Base-by-base conservation (phyloP, 495 filamentous ascomycete species). In the Hypoxylon lienhwacheense region DNA sequence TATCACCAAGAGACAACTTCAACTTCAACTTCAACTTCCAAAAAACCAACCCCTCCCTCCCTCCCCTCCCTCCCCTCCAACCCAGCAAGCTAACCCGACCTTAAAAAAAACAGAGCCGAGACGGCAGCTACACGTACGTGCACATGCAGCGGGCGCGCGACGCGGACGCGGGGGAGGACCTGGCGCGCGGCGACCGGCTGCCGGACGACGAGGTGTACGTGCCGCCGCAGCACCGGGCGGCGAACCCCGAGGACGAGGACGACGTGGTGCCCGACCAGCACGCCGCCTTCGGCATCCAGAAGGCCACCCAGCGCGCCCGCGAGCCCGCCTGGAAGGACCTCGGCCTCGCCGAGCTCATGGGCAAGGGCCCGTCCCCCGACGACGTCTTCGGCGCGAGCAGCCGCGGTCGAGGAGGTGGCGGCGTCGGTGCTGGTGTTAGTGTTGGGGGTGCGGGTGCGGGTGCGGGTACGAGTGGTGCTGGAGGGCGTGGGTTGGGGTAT, bases 221-320 rank as follows among this genome's bases (percentile, higher is more conserved):
- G 3, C 82, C 88, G 5, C 86, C 88, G 1, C 88, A 97, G 48
- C 83, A 91, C 70, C 90, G 95, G 69, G 93, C 93, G 1, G 78
- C 91, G 37, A 97, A 97, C 70, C 93, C 93, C 0, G 93, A 97
- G 72, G 93, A 98, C 67, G 93, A 98, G 72, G 93, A 98, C 63
- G 93, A 97, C 57, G 88, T 98, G 3, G 91, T 98, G 7, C 93
- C 93, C 0, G 91, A 97, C 64, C 91, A 96, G 75, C 93, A 98
- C 70, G 91, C 93, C 1, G 93, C 93, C 4, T 98, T 96, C 72
- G 93, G 93, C 1, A 97, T 98, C 62, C 81, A 86, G 61, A 82
- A 91, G 60, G 93, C 92, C 0, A 96, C 84, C 55, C 84, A 88
- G 73, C 80, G 79, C 41, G 72, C 70, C 57, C 74, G 78, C 43